Conservation (phyloP, 106 monocot species). For the Vanilla planifolia region DNA sequence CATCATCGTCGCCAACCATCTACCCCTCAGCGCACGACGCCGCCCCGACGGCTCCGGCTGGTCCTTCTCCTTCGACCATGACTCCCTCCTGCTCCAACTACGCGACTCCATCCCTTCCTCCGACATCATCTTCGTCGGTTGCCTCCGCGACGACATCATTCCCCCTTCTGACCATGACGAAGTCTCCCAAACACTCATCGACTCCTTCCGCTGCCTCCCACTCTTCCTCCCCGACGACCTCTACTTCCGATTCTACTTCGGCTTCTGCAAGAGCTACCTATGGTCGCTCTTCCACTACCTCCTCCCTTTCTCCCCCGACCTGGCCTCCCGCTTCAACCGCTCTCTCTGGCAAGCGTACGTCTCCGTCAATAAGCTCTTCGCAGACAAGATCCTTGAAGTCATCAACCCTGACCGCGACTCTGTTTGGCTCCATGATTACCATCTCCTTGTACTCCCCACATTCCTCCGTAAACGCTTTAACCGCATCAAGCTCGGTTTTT, state of each 20-base stretch:
- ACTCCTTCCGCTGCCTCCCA: constrained; percentile 6
- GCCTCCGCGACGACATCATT: constrained; percentile 8
- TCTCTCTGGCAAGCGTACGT: constrained; percentile 45
- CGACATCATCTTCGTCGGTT: constrained; percentile 3
- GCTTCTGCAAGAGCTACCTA: constrained; percentile 6
- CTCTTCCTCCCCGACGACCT: constrained; percentile 5
- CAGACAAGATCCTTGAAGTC: constrained; percentile 44
- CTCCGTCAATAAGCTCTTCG: constrained; percentile 59
- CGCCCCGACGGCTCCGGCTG: neutral
- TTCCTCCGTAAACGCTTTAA: constrained; percentile 44
- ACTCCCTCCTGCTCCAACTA: constrained; percentile 8
- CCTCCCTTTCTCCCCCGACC: constrained; percentile 21
- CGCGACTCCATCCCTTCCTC: constrained; percentile 8
- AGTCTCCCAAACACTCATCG: neutral
- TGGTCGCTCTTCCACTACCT: constrained; percentile 10
- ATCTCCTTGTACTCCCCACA: constrained; percentile 51
- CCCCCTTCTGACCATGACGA: constrained; percentile 7
- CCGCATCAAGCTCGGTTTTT: constrained; percentile 45
- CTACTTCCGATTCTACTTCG: neutral
- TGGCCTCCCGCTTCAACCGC: constrained; percentile 41
- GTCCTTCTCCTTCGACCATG: constrained; percentile 6
- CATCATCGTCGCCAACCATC: constrained; percentile 8
- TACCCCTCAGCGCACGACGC: neutral
- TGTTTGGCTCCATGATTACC: constrained; percentile 54
- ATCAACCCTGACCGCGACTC: constrained; percentile 45